A percentile compares a stretch with the other conserved stretches of the same genome.
Evolutionary conservation across 2,329 filamentous ascomycete genomes (phyloP).

Genomic region (Arthrobotrys conoides): DNA sequence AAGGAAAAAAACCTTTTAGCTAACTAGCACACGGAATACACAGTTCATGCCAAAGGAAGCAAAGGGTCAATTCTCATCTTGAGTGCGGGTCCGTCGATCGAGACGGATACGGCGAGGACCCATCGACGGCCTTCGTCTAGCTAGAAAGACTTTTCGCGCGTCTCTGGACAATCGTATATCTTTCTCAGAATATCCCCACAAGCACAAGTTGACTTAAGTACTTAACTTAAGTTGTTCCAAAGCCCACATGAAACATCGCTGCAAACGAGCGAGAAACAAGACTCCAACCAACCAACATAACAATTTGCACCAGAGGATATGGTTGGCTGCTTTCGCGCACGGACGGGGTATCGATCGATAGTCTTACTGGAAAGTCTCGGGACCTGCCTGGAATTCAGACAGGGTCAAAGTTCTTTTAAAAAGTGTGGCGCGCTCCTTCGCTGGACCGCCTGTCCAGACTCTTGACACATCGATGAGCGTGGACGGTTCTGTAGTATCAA

Average conservation of each 20-base stretch:
- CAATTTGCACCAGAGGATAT: conserved; percentile 7
- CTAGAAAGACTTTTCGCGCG: neutral
- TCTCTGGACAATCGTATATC: conserved; percentile 11
- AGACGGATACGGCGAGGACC: conserved; percentile 39
- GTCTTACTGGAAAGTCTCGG: conserved; percentile 26
- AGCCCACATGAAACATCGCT: conserved; percentile 18
- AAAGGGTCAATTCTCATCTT: conserved; percentile 44
- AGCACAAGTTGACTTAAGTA: neutral
- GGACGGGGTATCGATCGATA: conserved; percentile 49
- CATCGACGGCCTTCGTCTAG: no score
- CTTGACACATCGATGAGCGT: neutral
- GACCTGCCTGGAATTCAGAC: conserved; percentile 43
- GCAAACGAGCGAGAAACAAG: conserved; percentile 46
- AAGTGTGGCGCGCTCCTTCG: conserved; percentile 24
- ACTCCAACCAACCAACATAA: conserved; percentile 57
- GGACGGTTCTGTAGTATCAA: conserved; percentile 3
- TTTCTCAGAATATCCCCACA: neutral
- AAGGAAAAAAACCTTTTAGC: conserved; percentile 6
- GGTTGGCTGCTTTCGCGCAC: conserved; percentile 40
- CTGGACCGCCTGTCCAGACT: conserved; percentile 26
- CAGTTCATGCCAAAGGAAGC: conserved; percentile 47
- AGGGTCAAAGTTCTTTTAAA: conserved; percentile 39
- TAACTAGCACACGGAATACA: conserved; percentile 35
- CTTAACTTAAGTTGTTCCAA: neutral
- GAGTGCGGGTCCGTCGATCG: conserved; percentile 43